A percentile compares a stretch with the other conserved stretches of the same genome.
These are phyloP conservation scores for Alternaria brassicae DNA, from an alignment of 2,329 filamentous ascomycete genomes.

Conservation along the genomic window DNA sequence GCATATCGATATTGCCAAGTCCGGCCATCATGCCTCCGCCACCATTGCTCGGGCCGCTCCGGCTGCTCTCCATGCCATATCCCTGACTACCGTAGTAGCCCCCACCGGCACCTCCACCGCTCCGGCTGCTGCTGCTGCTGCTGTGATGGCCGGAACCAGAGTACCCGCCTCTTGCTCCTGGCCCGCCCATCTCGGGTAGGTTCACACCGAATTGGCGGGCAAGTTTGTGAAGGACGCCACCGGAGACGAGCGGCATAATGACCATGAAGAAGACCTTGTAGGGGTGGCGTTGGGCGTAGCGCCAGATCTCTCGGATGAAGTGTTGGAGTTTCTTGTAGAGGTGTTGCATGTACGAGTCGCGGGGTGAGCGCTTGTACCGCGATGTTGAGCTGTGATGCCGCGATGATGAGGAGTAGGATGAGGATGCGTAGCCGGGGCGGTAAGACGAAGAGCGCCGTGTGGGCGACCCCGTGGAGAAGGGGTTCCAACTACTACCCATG, in stretches of 20 bases:
- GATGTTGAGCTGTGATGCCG: conserved; percentile 64
- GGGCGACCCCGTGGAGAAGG: conserved; percentile 32
- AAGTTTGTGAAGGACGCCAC: conserved; percentile 79
- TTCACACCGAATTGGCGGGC: conserved; percentile 80
- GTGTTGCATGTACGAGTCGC: conserved; percentile 77
- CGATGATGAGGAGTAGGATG: conserved; percentile 37
- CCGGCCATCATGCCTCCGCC: conserved; percentile 38
- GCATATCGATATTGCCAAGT: conserved; percentile 39
- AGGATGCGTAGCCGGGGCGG: conserved; percentile 41
- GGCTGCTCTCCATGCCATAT: conserved; percentile 48
- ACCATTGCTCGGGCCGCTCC: conserved; percentile 30
- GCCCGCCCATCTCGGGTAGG: conserved; percentile 64
- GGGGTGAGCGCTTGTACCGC: conserved; percentile 80
- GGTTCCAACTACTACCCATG: conserved; percentile 48
- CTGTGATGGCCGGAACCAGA: conserved; percentile 25
- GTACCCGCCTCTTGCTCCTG: conserved; percentile 32
- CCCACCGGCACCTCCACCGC: conserved; percentile 19
- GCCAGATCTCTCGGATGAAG: conserved; percentile 80
- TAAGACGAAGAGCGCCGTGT: conserved; percentile 32
- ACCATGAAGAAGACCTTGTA: conserved; percentile 90
- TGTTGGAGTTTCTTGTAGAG: conserved; percentile 78
- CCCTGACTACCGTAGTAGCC: conserved; percentile 57
- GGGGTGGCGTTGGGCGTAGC: conserved; percentile 81
- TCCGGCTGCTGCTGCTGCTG: too few relatives aligned
- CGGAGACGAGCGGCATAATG: conserved; percentile 84